These are phyloP conservation scores for Trametes punicea DNA, from an alignment of 768 basidiomycete genomes.

Conservation along the genomic window DNA sequence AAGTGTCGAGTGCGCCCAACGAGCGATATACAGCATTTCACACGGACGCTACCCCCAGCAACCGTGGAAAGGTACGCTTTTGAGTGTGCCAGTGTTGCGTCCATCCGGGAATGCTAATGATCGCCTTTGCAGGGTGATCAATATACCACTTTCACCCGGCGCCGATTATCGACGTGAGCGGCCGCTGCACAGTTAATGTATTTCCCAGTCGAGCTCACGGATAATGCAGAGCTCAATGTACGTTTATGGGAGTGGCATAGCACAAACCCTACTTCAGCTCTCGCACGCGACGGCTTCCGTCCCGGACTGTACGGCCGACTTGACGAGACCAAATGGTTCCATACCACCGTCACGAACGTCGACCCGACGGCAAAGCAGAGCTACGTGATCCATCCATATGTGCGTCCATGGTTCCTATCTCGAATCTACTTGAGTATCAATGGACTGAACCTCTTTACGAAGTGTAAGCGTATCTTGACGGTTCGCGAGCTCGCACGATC, in stretches of 20 bases:
- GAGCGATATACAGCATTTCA: conserved; percentile 64
- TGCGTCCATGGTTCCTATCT: neutral
- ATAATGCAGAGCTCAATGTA: conserved; percentile 39
- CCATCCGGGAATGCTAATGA: neutral
- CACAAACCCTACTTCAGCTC: conserved; percentile 55
- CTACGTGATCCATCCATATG: conserved; percentile 64
- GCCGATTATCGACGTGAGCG: conserved; percentile 65
- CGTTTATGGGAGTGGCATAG: conserved; percentile 58
- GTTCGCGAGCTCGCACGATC: conserved; percentile 76
- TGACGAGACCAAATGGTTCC: conserved; percentile 53
- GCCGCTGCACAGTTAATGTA: too few species aligned
- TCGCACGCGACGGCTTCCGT: conserved; percentile 49
- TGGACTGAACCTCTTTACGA: neutral
- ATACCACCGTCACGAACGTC: conserved; percentile 75
- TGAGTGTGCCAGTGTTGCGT: neutral
- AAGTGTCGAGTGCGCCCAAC: conserved; percentile 44
- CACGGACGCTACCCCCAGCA: conserved; percentile 45
- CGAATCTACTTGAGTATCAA: neutral
- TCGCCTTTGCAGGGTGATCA: conserved; percentile 44
- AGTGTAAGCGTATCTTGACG: conserved; percentile 71
- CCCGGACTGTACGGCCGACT: conserved; percentile 58
- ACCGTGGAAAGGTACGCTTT: conserved; percentile 56
- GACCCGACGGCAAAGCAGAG: conserved; percentile 78
- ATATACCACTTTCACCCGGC: conserved; percentile 50
- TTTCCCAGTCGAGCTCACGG: neutral